A percentile compares a stretch with the other conserved stretches of the same genome.
phyloP scores from a whole-genome alignment of 768 basidiomycete genomes.

The Epithele typhae region DNA sequence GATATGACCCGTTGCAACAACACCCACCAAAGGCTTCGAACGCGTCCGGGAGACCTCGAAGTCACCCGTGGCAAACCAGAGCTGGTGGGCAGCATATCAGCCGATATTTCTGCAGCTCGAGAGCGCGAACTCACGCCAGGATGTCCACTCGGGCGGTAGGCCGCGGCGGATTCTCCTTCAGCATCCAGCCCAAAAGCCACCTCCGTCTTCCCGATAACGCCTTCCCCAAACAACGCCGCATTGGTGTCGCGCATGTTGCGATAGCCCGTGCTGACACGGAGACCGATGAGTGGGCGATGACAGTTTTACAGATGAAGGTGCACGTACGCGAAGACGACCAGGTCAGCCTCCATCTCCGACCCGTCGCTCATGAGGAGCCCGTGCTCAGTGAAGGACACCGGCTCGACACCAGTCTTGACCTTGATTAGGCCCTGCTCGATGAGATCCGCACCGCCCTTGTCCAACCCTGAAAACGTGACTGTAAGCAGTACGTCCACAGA shows the following conservation, averaged over 20 bases:
- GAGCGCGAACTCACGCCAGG: constrained; percentile 31
- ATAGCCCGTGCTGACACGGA: constrained; percentile 28
- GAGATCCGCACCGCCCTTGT: constrained; percentile 36
- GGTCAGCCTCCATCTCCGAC: constrained; percentile 21
- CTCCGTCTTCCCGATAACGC: constrained; percentile 29
- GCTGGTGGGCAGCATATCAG: no score
- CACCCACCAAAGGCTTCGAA: constrained; percentile 36
- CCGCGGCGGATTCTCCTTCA: constrained; percentile 35
- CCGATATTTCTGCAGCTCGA: no score
- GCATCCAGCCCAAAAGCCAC: constrained; percentile 36
- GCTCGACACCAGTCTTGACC: constrained; percentile 34
- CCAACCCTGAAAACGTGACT: constrained; percentile 8
- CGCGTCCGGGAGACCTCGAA: constrained; percentile 28
- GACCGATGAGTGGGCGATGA: no score
- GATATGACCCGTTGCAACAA: no score
- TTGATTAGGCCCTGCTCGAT: constrained; percentile 49
- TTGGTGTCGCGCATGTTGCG: constrained; percentile 28
- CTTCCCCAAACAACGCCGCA: constrained; percentile 32
- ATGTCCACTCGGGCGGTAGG: constrained; percentile 38
- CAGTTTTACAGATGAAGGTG: no score
- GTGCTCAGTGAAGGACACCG: constrained; percentile 24
- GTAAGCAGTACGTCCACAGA: neutral
- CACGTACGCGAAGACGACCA: constrained; percentile 25
- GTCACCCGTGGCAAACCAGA: constrained; percentile 40
- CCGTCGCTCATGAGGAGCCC: constrained; percentile 22